Percentiles rank a stretch among this genome's conserved stretches.
These are phyloP conservation scores for Malus hybrid DNA, from an alignment of 331 rosid species.

Conservation along the genomic window DNA sequence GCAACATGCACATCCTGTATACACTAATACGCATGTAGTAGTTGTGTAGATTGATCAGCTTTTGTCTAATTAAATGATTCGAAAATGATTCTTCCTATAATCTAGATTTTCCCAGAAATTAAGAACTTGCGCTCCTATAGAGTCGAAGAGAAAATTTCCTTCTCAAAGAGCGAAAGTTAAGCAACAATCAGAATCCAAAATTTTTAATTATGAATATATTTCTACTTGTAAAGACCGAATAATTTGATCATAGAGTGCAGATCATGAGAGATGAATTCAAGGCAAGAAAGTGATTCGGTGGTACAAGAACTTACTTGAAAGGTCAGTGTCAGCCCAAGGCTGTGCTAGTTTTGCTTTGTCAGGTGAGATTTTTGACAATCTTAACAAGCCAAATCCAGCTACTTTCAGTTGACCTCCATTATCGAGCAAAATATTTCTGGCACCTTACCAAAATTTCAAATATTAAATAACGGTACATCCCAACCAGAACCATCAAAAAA, in stretches of 20 bases:
- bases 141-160: background rate
- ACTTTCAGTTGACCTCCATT: conserved; percentile 90
- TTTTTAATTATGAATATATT: background rate
- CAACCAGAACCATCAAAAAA: conserved; percentile 22
- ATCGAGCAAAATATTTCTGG: conserved; percentile 99
- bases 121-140: background rate
- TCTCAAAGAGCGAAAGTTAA: background rate
- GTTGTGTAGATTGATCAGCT: background rate
- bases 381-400: conserved; percentile 80
- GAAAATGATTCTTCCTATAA: background rate
- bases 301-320: conserved; percentile 53
- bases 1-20: background rate
- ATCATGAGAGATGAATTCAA: background rate
- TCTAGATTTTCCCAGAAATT: background rate
- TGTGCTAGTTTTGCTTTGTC: conserved; percentile 59
- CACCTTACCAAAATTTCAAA: conserved; percentile 90
- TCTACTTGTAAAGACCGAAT: background rate
- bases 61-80: background rate
- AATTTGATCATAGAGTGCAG: background rate
- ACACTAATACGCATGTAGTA: background rate
- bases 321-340: conserved; percentile 41
- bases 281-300: background rate
- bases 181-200: background rate
- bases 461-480: conserved; percentile 62
- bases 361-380: conserved; percentile 55